These are phyloP conservation scores for Saccharomyces eubayanus DNA, from an alignment of 805 yeast species.

Conservation along the genomic window DNA sequence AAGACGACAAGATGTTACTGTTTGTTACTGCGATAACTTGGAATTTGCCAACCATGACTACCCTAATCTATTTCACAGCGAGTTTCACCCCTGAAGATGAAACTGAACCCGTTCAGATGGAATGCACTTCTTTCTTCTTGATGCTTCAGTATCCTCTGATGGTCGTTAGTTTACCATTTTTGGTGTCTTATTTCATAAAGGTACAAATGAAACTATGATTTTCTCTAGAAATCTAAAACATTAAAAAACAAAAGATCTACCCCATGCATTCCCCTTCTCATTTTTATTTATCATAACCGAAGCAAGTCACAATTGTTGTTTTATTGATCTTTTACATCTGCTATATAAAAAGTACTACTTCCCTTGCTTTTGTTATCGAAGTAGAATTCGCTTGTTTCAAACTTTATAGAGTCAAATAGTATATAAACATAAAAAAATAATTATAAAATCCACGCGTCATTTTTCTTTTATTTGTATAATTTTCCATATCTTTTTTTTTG, in stretches of 20 bases:
- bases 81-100: slow-evolving; percentile 64
- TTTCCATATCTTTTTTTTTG: background rate
- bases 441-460: background rate
- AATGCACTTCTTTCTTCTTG: slow-evolving; percentile 69
- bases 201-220: slow-evolving; percentile 27
- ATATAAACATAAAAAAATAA: background rate
- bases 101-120: slow-evolving; percentile 51
- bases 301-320: background rate
- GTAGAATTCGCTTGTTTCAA: background rate
- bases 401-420: background rate
- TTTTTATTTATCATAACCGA: background rate
- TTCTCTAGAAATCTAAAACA: background rate
- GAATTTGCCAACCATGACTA: slow-evolving; percentile 85
- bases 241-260: background rate
- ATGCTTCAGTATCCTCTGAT: slow-evolving; percentile 66
- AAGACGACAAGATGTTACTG: slow-evolving; percentile 45
- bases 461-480: background rate
- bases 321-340: background rate
- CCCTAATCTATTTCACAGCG: slow-evolving; percentile 81
- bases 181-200: slow-evolving; percentile 33
- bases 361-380: background rate
- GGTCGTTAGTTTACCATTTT: slow-evolving; percentile 62
- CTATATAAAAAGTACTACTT: background rate
- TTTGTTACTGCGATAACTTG: slow-evolving; percentile 71
- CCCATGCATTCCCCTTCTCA: background rate